Percentiles rank a stretch among this genome's conserved stretches.
phyloP scores from a whole-genome alignment of 2,329 filamentous ascomycete species.

The Aureobasidium sp. region DNA sequence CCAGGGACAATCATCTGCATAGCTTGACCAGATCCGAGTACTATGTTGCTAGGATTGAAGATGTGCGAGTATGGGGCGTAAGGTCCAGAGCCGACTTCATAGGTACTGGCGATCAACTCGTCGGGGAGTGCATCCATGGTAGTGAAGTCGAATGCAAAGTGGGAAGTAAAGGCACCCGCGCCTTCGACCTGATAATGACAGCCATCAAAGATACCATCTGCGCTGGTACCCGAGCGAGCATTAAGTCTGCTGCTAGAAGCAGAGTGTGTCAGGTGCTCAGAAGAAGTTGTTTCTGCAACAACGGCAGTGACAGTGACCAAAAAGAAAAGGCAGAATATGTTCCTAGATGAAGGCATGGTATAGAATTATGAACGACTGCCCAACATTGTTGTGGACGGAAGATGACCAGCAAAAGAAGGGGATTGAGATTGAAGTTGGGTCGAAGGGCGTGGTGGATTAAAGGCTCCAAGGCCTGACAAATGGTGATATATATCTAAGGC shows the following conservation, averaged over 20 bases:
- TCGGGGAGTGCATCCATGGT: slow-evolving; percentile 12
- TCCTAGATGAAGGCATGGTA: not conserved
- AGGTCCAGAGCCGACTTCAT: slow-evolving; percentile 11
- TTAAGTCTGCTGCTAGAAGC: not conserved
- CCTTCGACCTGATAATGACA: slow-evolving; percentile 9
- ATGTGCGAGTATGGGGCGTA: slow-evolving; percentile 13
- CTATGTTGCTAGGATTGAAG: slow-evolving; percentile 15
- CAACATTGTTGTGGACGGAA: not conserved
- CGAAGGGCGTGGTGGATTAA: too few relatives aligned
- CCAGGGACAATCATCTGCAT: slow-evolving; percentile 12
- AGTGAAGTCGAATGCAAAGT: slow-evolving; percentile 14
- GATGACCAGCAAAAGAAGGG: not conserved
- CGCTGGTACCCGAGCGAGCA: not conserved
- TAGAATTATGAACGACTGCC: not conserved
- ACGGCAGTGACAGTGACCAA: not conserved
- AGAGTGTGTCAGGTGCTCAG: not conserved
- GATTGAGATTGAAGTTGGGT: not conserved
- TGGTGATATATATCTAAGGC: not conserved
- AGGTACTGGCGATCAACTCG: slow-evolving; percentile 7
- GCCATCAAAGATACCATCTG: not conserved
- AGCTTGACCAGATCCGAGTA: slow-evolving; percentile 11
- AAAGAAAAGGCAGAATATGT: not conserved
- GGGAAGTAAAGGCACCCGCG: slow-evolving; percentile 13
- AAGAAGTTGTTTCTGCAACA: not conserved
- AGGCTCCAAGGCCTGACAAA: not conserved